phyloP scores from a whole-genome alignment of 2,329 filamentous ascomycete genomes.

The Neofusicoccum kwambonambiense region DNA sequence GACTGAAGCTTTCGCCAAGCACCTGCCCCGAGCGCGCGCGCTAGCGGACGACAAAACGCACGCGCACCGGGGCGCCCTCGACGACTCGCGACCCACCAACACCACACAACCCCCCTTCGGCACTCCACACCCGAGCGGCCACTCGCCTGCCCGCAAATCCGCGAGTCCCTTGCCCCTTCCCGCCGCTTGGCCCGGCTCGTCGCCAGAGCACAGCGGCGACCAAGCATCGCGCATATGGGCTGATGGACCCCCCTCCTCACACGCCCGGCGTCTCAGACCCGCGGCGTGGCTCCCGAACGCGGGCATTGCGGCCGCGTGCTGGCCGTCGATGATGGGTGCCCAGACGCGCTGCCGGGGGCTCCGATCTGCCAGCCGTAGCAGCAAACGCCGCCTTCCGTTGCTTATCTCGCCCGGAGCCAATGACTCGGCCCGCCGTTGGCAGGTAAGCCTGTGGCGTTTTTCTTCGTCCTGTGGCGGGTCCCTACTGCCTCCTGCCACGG shows the following conservation, averaged over 20 bases:
- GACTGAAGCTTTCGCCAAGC: constrained; percentile 13
- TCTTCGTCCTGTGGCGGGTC: not conserved
- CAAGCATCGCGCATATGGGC: not conserved
- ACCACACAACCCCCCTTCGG: not conserved
- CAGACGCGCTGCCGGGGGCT: not conserved
- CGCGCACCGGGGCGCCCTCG: not conserved
- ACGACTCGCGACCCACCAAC: not conserved
- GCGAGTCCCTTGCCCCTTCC: not conserved
- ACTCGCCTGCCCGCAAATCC: not conserved
- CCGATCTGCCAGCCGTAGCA: not conserved
- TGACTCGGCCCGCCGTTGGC: not conserved
- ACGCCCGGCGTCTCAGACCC: constrained; percentile 4
- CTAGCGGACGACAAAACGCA: not conserved
- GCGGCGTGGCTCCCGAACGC: not conserved
- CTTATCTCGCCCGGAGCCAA: not conserved
- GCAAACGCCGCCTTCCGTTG: not conserved
- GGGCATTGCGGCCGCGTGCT: not conserved
- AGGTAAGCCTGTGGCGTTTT: not conserved
- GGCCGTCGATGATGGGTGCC: not conserved
- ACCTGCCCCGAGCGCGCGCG: not conserved
- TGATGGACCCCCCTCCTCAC: not conserved
- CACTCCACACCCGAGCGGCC: constrained; percentile 6
- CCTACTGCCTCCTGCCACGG: not conserved
- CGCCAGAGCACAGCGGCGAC: not conserved
- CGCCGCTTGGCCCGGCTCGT: not conserved